Conservation (phyloP, 306 rosid genomes). For the Quillaja saponaria region DNA sequence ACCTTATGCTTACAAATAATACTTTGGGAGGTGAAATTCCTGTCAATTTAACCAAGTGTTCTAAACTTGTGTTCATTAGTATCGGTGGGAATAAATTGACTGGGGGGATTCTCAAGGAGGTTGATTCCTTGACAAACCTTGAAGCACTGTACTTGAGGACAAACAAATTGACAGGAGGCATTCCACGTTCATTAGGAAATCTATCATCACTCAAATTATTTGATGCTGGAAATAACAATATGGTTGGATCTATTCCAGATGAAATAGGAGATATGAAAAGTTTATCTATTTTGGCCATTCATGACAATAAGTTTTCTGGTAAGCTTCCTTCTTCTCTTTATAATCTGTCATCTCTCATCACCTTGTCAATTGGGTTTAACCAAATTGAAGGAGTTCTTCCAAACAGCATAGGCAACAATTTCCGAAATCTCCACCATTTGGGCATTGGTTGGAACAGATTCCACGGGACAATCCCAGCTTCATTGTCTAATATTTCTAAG, state of each 20-base stretch:
- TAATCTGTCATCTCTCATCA: neutral
- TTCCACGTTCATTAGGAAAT: no score
- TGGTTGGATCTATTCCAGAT: no score
- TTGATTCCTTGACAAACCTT: no score
- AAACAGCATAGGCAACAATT: neutral
- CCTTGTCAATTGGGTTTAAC: neutral
- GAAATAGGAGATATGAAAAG: no score
- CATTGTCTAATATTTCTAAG: neutral
- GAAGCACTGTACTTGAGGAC: no score
- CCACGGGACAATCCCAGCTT: neutral
- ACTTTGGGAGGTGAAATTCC: neutral
- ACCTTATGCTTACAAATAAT: no score
- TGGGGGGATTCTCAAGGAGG: no score
- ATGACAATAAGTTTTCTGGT: neutral
- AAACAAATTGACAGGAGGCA: no score
- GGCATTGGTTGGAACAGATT: neutral
- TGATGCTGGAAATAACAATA: no score
- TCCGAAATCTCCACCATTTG: neutral
- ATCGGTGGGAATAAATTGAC: neutral
- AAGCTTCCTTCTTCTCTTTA: neutral
- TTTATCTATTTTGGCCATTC: neutral
- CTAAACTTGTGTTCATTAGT: neutral
- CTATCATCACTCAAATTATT: no score
- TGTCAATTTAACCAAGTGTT: neutral
- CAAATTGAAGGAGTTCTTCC: neutral